Evolutionary conservation across 495 filamentous ascomycete genomes (phyloP).

Genomic region (Neurospora sp.): DNA sequence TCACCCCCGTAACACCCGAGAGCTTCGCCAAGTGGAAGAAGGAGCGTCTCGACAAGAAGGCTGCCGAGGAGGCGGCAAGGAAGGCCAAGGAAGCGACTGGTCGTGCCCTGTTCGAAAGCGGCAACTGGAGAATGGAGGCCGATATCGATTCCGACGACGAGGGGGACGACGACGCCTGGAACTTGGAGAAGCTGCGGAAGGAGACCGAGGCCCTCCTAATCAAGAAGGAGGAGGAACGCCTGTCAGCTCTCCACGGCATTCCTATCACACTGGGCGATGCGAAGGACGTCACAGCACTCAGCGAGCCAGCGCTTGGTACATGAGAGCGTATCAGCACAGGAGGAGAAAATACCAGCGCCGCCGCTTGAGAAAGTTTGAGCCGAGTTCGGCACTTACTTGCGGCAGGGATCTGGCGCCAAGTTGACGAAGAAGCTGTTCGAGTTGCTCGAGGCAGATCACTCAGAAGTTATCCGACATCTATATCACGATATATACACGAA

Average conservation of each 20-base stretch:
- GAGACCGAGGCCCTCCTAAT: constrained; percentile 59
- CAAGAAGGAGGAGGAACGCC: constrained; percentile 51
- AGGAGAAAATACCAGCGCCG: constrained; percentile 7
- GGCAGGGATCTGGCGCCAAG: background rate
- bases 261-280: constrained; percentile 1
- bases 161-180: constrained; percentile 56
- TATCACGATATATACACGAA: background rate
- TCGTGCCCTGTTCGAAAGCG: constrained; percentile 88
- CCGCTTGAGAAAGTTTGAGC: background rate
- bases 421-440: background rate
- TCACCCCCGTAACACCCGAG: constrained; percentile 90
- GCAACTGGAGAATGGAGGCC: constrained; percentile 72
- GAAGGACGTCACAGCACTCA: background rate
- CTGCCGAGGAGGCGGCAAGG: constrained; percentile 76
- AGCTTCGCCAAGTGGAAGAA: constrained; percentile 94
- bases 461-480: background rate
- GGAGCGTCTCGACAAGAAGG: constrained; percentile 88
- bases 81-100: constrained; percentile 92
- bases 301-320: constrained; percentile 16
- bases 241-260: constrained; percentile 27
- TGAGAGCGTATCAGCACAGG: constrained; percentile 7
- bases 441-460: background rate
- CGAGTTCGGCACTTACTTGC: background rate
- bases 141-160: constrained; percentile 51
- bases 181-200: constrained; percentile 62